Evolutionary conservation across 2,329 filamentous ascomycete species (phyloP).

Genomic region (Xylariaceae sp.): DNA sequence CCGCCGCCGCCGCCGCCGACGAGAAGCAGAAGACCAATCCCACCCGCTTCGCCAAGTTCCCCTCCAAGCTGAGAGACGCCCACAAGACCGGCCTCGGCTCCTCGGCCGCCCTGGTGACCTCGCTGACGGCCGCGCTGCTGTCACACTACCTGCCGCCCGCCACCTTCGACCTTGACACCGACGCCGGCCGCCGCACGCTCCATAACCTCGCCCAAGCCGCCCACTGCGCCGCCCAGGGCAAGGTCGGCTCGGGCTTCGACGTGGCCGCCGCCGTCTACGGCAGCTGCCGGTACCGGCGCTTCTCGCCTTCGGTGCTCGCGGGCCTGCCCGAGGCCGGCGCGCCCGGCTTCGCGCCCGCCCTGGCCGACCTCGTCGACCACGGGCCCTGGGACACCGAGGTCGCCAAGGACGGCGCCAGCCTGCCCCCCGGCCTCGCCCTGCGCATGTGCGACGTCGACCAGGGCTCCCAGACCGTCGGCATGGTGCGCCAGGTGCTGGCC

Average conservation of each 20-base stretch:
- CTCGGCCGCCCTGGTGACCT: conserved; percentile 86
- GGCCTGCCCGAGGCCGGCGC: conserved; percentile 58
- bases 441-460: conserved; percentile 96
- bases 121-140: conserved; percentile 71
- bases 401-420: conserved; percentile 56
- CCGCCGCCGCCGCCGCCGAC: conserved; percentile 15
- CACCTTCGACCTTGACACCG: conserved; percentile 49
- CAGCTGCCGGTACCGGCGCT: conserved; percentile 84
- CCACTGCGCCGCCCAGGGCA: conserved; percentile 93
- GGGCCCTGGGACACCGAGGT: conserved; percentile 74
- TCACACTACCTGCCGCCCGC: conserved; percentile 60
- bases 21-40: conserved; percentile 14
- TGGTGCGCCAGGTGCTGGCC: conserved; percentile 85
- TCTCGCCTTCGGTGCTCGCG: conserved; percentile 70
- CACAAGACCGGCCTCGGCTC: conserved; percentile 96
- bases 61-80: conserved; percentile 64
- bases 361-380: conserved; percentile 61
- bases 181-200: conserved; percentile 51
- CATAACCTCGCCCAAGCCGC: conserved; percentile 93
- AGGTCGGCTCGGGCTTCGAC: conserved; percentile 93
- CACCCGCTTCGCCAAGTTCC: conserved; percentile 67
- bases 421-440: conserved; percentile 68
- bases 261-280: conserved; percentile 90
- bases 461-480: conserved; percentile 84
- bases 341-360: conserved; percentile 56